Evolutionary conservation across 2,329 filamentous ascomycete species (phyloP).

Genomic region (Metarhizium guizhouense): DNA sequence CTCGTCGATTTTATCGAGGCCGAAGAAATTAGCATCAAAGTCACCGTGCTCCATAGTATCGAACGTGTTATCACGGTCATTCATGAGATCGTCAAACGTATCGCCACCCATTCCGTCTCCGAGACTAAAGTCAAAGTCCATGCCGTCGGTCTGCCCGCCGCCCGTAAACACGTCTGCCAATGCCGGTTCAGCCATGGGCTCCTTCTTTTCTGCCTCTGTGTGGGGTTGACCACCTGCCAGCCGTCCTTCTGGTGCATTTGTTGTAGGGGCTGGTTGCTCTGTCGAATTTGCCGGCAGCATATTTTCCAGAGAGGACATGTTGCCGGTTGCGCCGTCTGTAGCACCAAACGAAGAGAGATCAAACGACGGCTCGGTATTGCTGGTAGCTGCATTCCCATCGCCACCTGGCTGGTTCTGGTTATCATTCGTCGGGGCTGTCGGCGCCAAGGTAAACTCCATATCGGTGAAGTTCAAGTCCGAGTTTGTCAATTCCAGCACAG

Average conservation of each 20-base stretch:
- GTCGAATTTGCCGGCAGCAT: conserved; percentile 17
- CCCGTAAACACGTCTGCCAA: conserved; percentile 41
- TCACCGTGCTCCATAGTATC: conserved; percentile 34
- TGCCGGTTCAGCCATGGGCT: conserved; percentile 15
- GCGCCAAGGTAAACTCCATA: conserved; percentile 47
- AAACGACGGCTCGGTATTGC: conserved; percentile 30
- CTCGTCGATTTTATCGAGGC: conserved; percentile 20
- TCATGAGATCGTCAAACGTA: conserved; percentile 43
- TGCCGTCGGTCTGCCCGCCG: conserved; percentile 29
- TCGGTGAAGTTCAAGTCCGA: conserved; percentile 44
- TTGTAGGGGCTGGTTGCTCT: conserved; percentile 8
- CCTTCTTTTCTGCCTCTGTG: conserved; percentile 16
- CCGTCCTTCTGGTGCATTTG: conserved; percentile 7
- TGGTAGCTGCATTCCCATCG: conserved; percentile 3
- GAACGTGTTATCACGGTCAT: conserved; percentile 30
- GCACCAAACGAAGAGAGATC: conserved; percentile 36
- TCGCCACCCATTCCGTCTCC: conserved; percentile 22
- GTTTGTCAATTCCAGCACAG: conserved; percentile 12
- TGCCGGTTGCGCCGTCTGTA: conserved; percentile 19
- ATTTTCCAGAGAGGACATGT: conserved; percentile 20
- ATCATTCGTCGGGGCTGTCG: conserved; percentile 32
- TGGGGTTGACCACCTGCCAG: conserved; percentile 8
- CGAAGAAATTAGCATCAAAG: conserved; percentile 40
- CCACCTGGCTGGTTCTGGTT: conserved; percentile 13
- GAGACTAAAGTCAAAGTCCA: conserved; percentile 24